Evolutionary conservation across 2,329 filamentous ascomycete species (phyloP).

Genomic region (Fusarium veterinarium): DNA sequence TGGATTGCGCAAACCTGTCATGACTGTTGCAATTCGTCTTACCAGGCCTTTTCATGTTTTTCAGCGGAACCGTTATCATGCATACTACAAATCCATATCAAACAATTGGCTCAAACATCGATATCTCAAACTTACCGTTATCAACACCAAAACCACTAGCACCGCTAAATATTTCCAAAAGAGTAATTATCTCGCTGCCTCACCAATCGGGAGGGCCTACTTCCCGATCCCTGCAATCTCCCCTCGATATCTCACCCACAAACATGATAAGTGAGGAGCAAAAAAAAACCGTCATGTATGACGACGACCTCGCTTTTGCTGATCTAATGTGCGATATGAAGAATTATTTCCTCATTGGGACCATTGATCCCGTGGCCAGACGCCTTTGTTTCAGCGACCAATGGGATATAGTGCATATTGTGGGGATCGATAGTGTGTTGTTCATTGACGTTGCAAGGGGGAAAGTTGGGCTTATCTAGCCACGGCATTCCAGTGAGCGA

Average conservation of each 20-base stretch:
- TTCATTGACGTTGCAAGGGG: neutral
- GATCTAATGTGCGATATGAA: conserved; percentile 21
- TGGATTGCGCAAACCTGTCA: neutral
- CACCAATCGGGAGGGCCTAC: conserved; percentile 20
- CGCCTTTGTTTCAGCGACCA: neutral
- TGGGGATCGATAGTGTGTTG: neutral
- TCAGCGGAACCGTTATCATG: neutral
- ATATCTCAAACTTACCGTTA: neutral
- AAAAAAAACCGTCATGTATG: neutral
- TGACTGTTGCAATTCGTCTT: neutral
- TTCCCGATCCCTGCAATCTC: conserved; percentile 23
- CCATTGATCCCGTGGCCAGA: conserved; percentile 6
- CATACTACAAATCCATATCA: neutral
- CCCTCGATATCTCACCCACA: neutral
- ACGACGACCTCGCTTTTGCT: conserved; percentile 15
- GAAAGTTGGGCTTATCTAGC: neutral
- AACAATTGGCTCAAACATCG: neutral
- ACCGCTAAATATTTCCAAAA: conserved; percentile 9
- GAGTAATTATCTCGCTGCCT: conserved; percentile 1
- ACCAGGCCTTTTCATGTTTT: accelerated
- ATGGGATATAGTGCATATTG: conserved; percentile 1
- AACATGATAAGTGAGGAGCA: neutral
- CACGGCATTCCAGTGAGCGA: neutral
- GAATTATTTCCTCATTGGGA: conserved; percentile 18
- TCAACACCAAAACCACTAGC: neutral